Evolutionary conservation across 352 stramenopile genomes (phyloP), one percentile per base, ranked within the genome.

Genomic region (Pythium sukuiense): DNA sequence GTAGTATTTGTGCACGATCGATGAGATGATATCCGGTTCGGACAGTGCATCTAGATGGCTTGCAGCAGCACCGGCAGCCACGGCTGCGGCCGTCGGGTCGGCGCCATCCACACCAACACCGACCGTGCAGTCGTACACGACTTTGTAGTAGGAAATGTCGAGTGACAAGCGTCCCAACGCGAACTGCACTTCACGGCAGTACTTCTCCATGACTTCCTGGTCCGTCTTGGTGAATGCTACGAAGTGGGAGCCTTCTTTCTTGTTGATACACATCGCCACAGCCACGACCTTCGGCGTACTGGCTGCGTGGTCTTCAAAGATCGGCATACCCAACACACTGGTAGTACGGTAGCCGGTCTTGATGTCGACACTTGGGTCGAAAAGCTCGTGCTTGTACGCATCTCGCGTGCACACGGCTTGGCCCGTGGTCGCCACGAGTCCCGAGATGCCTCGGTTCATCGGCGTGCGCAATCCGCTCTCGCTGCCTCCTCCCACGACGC

Each of bases 251-350:
- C 83, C 77, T 63, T 89, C 79, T 37, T 86, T 82, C 61, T 98
- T 98, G 74, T 98, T 97, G 67, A 97, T 95, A 61, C 91, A 93
- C 81, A 97, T 90, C 16, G 82, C 80, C 41, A 88, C 80, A 1
- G 82, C 82, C 14, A 91, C 82, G 54, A 85, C 77, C 48, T 89
- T 89, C 0, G 74, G 72, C 12, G 73, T 72, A 20, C 66, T 74
- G 3, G 76, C 64, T 2, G 76, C 74, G 59, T 89, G 76, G 46
- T 91, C 82, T 59, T 91, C 82, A 59, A 89, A 85, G 14, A 96
- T 73, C 6, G 85, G 84, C 79, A 90, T 81, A 52, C 78, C 87
- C 55, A 94, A 64, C 7, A 92, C 76, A 59, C 79, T 90, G 13
- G 80, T 88, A 1, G 85, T 96, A 50, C 73, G 80, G 55, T 92